Evolutionary conservation across 805 yeast genomes (phyloP), one percentile per base, ranked within the genome.

Genomic region (Saturnispora quitensis): DNA sequence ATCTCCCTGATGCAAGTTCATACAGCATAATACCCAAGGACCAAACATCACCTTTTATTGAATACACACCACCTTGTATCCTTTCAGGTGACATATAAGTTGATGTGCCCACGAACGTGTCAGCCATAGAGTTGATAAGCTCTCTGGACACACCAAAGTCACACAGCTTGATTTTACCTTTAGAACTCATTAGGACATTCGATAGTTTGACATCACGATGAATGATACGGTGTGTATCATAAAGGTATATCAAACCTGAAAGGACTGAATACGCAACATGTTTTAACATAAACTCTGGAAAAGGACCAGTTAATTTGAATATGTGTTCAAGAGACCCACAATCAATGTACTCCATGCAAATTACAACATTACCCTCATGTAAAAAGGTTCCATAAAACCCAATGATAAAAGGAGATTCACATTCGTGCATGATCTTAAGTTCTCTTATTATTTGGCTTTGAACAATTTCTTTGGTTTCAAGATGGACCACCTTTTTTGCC

Each of bases 21-120:
- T 88, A 80, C 40, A 93, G 73, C 83, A 90, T 86, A 44, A 93
- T 72, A 1, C 99, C 99, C 58, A 90, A 70, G 0, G 97, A 89
- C 99, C 99, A 93, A 12, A 93, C 91, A 66, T 93, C 99, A 38
- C 96, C 91, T 59, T 90, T 89, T n/a, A 90, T 84, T 8, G 96
- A 86, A 68, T 93, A 93, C 9, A 84, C 83, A 43, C 87, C 88
- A 18, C 99, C 99, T 68, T 89, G 96, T 51, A 93, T 91, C 56
- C 99, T 76, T 62, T 93, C 99, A 0, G 99, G 99, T 1, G 96
- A 86, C 95, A 93, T 93, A 65, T 93, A 93, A 0, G 95, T 89
- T 1, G 97, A 89, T 0, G 99, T 93, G 1, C 99, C 99, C 9
- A 93, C 98, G 73, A 93, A 93, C 0, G 99, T 93, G 62, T 93